Base-by-base conservation (phyloP, 345 rosid genomes). In the Cardamine resedifolia region DNA sequence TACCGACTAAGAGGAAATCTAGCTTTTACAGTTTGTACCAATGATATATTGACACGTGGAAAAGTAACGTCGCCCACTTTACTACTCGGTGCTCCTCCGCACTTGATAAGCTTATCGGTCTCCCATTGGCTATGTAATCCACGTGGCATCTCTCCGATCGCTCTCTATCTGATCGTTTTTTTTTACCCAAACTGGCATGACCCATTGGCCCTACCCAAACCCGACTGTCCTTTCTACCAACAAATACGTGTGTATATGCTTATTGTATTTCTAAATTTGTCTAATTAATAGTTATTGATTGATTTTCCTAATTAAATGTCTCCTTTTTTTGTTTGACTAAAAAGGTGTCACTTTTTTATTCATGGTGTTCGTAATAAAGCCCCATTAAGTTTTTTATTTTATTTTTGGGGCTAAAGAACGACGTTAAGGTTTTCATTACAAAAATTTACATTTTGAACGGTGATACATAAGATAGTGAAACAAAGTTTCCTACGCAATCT, bases 91-190 rank as follows among this genome's bases (percentile, higher is more conserved):
- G 73, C 73, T 44, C 55, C 71, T 50, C 52, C 56, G 61, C 75
- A 76, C 62, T 71, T 71, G 76, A 77, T 71, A 77, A 77, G 80
- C 76, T 71, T 77, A 77, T 77, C 80, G 28, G 63, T 71, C 68
- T 71, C 63, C 50, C 66, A 77, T 77, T 77, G 80, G 80, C 68
- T 19, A 0, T 8, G 4, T 0, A 0, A 0, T 30, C 56, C 72
- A 77, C 76, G 68, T 71, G 80, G 61, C 80, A 0, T 2, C 1
- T 28, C 11, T 4, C 0, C 10, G 26, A 58, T 58, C 72, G 51
- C 63, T 63, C 27, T 21, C 33, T 36, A 49, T 49, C 28, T 49
- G 3, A 33, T 16, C 28, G 58, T 1, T 23, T 23, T 23, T 14
- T 34, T 31, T 57, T 61, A 30, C 79, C 71, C 33, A 55, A 76